Evolutionary conservation across 169 alveolate species (phyloP), one percentile per base, ranked within the genome.

Genomic region (Eimeria sp.): DNA sequence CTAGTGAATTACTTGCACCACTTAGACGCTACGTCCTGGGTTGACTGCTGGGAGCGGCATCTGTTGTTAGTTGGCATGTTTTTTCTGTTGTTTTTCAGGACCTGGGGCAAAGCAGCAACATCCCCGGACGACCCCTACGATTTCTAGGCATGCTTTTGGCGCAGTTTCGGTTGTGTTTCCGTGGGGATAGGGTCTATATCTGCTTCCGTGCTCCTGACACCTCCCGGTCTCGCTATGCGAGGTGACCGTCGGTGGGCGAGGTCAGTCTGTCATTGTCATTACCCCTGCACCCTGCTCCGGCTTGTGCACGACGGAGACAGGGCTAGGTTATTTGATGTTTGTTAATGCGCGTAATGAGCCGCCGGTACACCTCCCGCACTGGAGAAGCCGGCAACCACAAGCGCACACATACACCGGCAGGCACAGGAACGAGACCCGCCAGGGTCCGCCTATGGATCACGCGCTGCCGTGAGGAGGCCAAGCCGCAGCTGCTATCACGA

Each of bases 91-190:
- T 56, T 56, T 37, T 54, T 56, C 94, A 87, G 94, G 82, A 66
- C 94, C 94, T 87, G 94, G 94, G 94, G 82, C 58, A 87, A 87
- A 64, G 94, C 94, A 46, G 94, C 94, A 40, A 76, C 94, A 64
- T 87, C 94, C 25, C 56, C 54, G 72, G 83, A 87, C 52, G 94
- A 87, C 82, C 94, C 94, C 78, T 87, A 87, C 83, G 68, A 40
- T 30, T 87, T 87, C 82, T 87, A 87, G 94, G 62, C 58, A 46
- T 54, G 33, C 43, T 82, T 30, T 85, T n/a, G 72, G 33, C 60
- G 91, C 58, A 33, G 14, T 25, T 37, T 85, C 52, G 40, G 66
- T 66, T 49, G 52, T 87, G 13, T 62, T 43, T 43, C 77, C 49
- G 80, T 40, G 23, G 60, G 64, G 62, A 52, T 27, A 54, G 83